Evolutionary conservation across 2,329 filamentous ascomycete genomes (phyloP).

Genomic region (Bipolaris sorokiniana): DNA sequence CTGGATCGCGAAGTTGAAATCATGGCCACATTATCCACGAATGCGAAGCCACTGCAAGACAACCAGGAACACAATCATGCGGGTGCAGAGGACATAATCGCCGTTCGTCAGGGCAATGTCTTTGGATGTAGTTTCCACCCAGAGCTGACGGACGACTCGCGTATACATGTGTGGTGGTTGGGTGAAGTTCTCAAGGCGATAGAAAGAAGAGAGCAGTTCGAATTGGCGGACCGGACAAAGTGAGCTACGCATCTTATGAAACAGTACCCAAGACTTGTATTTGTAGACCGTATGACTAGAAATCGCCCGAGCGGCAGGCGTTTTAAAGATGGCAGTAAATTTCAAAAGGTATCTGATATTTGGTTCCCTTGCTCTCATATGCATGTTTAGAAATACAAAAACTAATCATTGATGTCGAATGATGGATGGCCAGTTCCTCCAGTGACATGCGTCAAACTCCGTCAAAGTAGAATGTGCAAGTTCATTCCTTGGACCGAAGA

Average conservation of each 20-base stretch:
- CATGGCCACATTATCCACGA: constrained; percentile 62
- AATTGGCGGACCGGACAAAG: constrained; percentile 38
- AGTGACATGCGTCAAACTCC: constrained; percentile 16
- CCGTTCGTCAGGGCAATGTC: constrained; percentile 87
- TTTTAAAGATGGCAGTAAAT: constrained; percentile 13
- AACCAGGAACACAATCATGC: constrained; percentile 55
- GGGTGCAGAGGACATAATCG: constrained; percentile 73
- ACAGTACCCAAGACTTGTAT: background rate
- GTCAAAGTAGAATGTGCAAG: background rate
- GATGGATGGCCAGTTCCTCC: constrained; percentile 26
- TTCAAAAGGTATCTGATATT: constrained; percentile 5
- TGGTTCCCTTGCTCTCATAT: background rate
- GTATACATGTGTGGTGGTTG: constrained; percentile 96
- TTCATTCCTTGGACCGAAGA: background rate
- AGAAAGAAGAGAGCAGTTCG: constrained; percentile 40
- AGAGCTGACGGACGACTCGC: constrained; percentile 83
- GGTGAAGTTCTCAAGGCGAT: constrained; percentile 62
- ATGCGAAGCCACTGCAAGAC: constrained; percentile 56
- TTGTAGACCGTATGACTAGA: background rate
- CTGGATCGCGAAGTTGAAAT: constrained; percentile 62
- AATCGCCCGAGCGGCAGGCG: constrained; percentile 9
- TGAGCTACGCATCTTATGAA: constrained; percentile 3
- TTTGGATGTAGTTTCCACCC: constrained; percentile 97
- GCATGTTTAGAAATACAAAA: constrained; percentile 1
- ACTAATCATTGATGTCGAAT: constrained; percentile 2